Conservation (phyloP, 108 stramenopile species). For the Fistulifera solaris region DNA sequence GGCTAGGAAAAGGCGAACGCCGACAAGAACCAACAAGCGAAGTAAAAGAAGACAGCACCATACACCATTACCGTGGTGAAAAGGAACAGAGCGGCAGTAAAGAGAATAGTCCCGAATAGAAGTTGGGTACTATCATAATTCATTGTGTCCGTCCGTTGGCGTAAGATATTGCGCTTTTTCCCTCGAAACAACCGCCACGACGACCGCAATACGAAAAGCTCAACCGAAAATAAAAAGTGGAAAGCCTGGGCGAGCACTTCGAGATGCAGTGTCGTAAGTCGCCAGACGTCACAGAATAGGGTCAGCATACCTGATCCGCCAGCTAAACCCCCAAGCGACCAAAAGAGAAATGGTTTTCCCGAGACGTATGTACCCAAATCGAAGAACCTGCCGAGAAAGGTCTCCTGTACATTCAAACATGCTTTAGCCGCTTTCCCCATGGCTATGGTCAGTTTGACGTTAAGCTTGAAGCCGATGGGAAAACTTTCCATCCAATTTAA, state of each 20-base stretch:
- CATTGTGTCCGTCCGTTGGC: constrained; percentile 76
- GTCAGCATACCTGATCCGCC: constrained; percentile 32
- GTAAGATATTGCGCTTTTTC: constrained; percentile 79
- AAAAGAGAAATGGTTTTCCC: neutral
- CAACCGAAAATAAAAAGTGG: constrained; percentile 26
- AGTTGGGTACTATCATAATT: constrained; percentile 80
- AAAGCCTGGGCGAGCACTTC: constrained; percentile 31
- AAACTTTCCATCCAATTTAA: constrained; percentile 55
- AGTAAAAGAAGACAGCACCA: constrained; percentile 37
- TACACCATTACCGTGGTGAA: constrained; percentile 81
- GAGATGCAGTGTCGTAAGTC: constrained; percentile 44
- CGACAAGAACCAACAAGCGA: constrained; percentile 16
- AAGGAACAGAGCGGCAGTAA: constrained; percentile 74
- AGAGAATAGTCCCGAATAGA: constrained; percentile 75
- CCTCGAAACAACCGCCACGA: constrained; percentile 86
- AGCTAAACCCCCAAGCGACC: neutral
- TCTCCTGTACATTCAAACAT: constrained; percentile 22
- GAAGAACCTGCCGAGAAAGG: neutral
- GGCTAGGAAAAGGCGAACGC: constrained; percentile 2
- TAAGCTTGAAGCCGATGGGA: constrained; percentile 80
- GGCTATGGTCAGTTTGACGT: constrained; percentile 53
- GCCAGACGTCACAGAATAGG: constrained; percentile 41
- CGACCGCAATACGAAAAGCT: constrained; percentile 51
- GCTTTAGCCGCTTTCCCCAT: constrained; percentile 35
- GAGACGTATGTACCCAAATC: too few species aligned